A percentile compares a stretch with the other conserved stretches of the same genome.
Conservation (phyloP, 2,329 filamentous ascomycete genomes). For the Penicillium sp. region DNA sequence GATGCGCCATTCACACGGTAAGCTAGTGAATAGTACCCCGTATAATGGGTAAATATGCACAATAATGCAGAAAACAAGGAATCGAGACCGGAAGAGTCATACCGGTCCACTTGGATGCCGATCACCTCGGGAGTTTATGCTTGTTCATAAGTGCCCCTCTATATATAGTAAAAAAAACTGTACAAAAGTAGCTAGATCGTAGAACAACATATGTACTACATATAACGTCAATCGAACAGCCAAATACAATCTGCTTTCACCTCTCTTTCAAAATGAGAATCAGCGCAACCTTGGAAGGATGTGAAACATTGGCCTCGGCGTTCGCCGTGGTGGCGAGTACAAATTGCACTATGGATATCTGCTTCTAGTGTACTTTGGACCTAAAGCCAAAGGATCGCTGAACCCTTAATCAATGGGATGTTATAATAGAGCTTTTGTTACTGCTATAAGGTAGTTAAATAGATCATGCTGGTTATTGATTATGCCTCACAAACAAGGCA, state of each 20-base stretch:
- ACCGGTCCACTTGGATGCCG: neutral
- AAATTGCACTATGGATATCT: neutral
- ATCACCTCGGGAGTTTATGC: neutral
- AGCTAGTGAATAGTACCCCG: neutral
- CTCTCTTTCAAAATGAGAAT: neutral
- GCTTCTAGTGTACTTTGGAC: neutral
- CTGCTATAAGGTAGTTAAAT: neutral
- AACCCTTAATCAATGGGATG: too few relatives aligned
- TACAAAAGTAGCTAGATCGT: neutral
- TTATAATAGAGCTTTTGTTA: too few relatives aligned
- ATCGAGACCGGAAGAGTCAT: neutral
- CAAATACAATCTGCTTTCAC: neutral
- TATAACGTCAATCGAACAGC: neutral
- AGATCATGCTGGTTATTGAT: neutral
- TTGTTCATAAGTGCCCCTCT: neutral
- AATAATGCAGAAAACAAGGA: conserved; percentile 1
- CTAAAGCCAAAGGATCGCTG: neutral
- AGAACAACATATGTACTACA: too few relatives aligned
- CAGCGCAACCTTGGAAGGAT: neutral
- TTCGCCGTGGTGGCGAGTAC: neutral
- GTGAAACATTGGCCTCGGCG: neutral
- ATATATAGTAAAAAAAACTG: neutral
- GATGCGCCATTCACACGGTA: neutral
- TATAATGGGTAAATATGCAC: neutral
- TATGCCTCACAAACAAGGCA: neutral